A percentile compares a stretch with the other conserved stretches of the same genome.
Evolutionary conservation across 805 yeast genomes (phyloP).

Genomic region (Ogataea haglerorum): DNA sequence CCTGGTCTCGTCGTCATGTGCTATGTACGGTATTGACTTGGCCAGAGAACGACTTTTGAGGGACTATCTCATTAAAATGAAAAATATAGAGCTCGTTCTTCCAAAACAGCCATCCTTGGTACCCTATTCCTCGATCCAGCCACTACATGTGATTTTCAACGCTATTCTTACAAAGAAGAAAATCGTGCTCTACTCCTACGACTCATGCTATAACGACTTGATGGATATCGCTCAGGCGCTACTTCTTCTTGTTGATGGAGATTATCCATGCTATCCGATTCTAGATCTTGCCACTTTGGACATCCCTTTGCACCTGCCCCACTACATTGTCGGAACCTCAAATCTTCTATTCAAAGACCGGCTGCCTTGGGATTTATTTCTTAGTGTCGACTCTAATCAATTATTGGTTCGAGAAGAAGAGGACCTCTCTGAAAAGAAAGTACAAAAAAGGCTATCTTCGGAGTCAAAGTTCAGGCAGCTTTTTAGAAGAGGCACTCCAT

Average conservation of each 20-base stretch:
- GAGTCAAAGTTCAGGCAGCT: conserved; percentile 20
- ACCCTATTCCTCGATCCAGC: conserved; percentile 22
- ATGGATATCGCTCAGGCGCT: conserved; percentile 44
- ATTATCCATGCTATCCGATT: conserved; percentile 40
- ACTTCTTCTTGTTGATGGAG: conserved; percentile 35
- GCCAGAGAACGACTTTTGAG: conserved; percentile 27
- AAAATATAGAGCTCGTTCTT: conserved; percentile 1
- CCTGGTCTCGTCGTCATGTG: conserved; percentile 23
- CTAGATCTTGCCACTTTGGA: conserved; percentile 60
- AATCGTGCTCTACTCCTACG: conserved; percentile 37
- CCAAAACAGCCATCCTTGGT: conserved; percentile 10
- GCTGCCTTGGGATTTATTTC: conserved; percentile 54
- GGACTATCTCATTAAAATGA: conserved; percentile 15
- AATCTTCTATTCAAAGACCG: conserved; percentile 60
- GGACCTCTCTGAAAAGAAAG: conserved; percentile 10
- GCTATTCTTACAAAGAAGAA: conserved; percentile 48
- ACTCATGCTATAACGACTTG: conserved; percentile 44
- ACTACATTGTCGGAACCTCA: conserved; percentile 62
- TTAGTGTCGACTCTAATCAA: conserved; percentile 54
- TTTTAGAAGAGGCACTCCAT: conserved; percentile 16
- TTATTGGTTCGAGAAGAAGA: conserved; percentile 21
- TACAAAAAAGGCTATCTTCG: conserved; percentile 16
- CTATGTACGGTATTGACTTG: conserved; percentile 32
- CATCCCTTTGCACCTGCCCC: conserved; percentile 38
- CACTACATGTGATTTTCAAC: conserved; percentile 42